Conservation (phyloP, 202 grass and related monocot genomes). For the Digitaria exilis region DNA sequence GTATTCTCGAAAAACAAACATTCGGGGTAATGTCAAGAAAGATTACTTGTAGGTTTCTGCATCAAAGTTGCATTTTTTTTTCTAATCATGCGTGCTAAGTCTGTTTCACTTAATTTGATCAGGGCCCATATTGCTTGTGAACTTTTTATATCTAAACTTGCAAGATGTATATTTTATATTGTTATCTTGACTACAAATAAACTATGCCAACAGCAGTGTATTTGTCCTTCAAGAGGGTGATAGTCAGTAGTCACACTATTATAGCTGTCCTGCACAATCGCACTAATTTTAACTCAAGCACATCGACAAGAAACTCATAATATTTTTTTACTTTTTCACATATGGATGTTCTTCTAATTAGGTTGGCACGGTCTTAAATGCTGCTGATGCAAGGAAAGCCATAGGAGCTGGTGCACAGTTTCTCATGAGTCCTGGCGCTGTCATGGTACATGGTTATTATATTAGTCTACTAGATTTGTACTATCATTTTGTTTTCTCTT, state of each 20-base stretch:
- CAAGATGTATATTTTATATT: background rate
- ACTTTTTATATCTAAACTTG: background rate
- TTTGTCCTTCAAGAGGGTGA: background rate
- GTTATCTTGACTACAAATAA: background rate
- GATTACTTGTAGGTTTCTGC: background rate
- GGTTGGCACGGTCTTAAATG: slow-evolving; percentile 81
- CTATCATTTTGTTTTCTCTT: background rate
- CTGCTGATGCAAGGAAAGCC: slow-evolving; percentile 76
- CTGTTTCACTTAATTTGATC: background rate
- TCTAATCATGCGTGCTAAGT: background rate
- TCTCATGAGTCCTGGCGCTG: slow-evolving; percentile 87
- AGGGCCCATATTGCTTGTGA: background rate
- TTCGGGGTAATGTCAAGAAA: slow-evolving; percentile 50
- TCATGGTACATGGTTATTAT: slow-evolving; percentile 45
- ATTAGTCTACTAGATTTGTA: background rate
- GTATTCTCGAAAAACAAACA: too few relatives aligned
- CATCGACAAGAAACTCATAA: background rate
- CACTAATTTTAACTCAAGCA: background rate
- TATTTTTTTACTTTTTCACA: background rate
- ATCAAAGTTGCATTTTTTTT: background rate
- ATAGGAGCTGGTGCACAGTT: slow-evolving; percentile 72
- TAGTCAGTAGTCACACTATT: background rate
- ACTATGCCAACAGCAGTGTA: background rate
- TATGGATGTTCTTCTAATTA: slow-evolving; percentile 35
- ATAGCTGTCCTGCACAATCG: background rate